Evolutionary conservation across 1,284 basidiomycete species (phyloP).

Genomic region (Porodaedalea pini): DNA sequence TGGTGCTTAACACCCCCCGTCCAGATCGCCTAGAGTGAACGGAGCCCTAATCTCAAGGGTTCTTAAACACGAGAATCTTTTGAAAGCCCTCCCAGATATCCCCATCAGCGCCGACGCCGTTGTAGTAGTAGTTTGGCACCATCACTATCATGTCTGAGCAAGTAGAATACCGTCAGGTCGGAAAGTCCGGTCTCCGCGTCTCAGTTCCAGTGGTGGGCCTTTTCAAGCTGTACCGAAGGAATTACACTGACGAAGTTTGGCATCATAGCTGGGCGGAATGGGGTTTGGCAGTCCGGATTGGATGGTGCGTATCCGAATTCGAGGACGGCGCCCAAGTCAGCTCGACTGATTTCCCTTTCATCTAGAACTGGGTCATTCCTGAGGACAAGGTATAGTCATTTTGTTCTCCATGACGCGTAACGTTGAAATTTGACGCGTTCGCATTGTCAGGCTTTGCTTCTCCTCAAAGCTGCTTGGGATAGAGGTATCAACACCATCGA

Average conservation of each 20-base stretch:
- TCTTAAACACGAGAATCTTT: too few relatives aligned
- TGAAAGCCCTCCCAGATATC: too few relatives aligned
- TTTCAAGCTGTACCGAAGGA: not conserved
- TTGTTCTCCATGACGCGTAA: not conserved
- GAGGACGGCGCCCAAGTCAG: not conserved
- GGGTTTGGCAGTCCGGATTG: constrained; percentile 40
- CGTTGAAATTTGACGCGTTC: not conserved
- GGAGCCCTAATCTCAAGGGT: too few relatives aligned
- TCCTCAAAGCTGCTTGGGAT: constrained; percentile 48
- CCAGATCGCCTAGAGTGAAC: too few relatives aligned
- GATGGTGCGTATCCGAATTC: not conserved
- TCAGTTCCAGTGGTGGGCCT: constrained; percentile 42
- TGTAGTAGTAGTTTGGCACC: too few relatives aligned
- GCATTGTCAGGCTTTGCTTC: constrained; percentile 27
- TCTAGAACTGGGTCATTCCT: constrained; percentile 38
- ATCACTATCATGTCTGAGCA: not conserved
- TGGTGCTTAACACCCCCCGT: too few relatives aligned
- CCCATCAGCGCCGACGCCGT: too few relatives aligned
- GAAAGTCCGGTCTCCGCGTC: constrained; percentile 47
- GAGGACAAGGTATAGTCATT: constrained; percentile 34
- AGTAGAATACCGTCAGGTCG: constrained; percentile 40
- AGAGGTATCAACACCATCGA: constrained; percentile 45
- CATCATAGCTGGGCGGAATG: constrained; percentile 43
- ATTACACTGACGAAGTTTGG: not conserved
- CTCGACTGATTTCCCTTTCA: constrained; percentile 18